Base-by-base conservation (phyloP, 805 yeast species). In the Candida glaebosa region DNA sequence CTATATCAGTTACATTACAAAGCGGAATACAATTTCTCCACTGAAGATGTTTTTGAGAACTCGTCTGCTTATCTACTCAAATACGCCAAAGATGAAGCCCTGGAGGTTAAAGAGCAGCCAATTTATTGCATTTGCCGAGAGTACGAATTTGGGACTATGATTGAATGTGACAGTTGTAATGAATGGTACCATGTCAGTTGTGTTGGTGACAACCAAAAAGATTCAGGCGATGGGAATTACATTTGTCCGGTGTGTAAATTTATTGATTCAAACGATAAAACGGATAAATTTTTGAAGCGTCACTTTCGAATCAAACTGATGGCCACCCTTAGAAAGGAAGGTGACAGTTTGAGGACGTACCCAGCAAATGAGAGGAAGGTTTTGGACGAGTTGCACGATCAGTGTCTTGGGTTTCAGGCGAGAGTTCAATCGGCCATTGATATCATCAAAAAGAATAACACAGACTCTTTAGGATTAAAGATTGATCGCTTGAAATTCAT, bases 111-210 rank as follows among this genome's bases (percentile, higher is more conserved):
- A 12, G 30, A 33, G 8, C 39, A 43, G 8, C 56, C 52, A 9
- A 52, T 57, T 17, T 82, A 78, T 53, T 84, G 90, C 53, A 62
- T 80, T 42, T 84, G 91, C 57, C 69, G 88, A 35, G 75, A 73
- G 37, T 59, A 60, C 18, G 90, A 82, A 49, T 72, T 49, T 75
- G 85, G 57, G 5, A 71, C 76, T 0, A 82, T 82, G 86, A 76
- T 82, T 34, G 84, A 78, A 44, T 84, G 90, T 61, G 89, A 82
- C 47, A 60, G 57, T 14, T 84, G 91, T 57, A 67, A 73, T 40
- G 87, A 82, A 51, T 82, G 89, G 89, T 84, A 77, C 52, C 90
- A 84, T 54, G 71, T 75, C 35, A 60, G 59, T 12, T 84, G 90
- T 58, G 65, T 83, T 34, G 72, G 71, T 10, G 56, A 50, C 14